Base-by-base conservation (phyloP, 805 yeast genomes). In the Candida wancherniae region DNA sequence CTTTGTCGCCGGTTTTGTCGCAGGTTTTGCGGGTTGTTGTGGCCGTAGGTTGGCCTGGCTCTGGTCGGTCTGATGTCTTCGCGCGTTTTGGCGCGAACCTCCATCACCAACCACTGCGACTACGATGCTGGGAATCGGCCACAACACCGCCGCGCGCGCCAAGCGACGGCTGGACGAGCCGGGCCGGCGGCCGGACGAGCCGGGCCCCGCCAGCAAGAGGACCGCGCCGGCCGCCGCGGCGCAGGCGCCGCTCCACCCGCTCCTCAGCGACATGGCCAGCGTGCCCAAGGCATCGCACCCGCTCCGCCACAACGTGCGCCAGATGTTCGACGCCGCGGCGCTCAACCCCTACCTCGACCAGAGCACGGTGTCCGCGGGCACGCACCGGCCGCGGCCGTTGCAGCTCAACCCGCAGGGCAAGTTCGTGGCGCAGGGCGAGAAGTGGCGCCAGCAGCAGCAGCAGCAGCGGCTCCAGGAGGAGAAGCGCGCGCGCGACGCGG, bases 401-500 rank as follows among this genome's bases (percentile, higher is more conserved):
- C 53, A 51, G 10, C 75, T 85, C 45, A 77, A 73, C 45, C 71
- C 65, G 19, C 65, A 67, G 23, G 95, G 95, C 2, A 83, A 76
- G 47, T 80, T 65, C 45, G 67, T 80, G 2, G 67, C 61, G 23
- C 54, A 63, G 34, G 88, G 77, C 26, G 53, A 74, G 9, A 69
- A 69, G 42, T 31, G 69, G n/a, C 53, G 86, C 13, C 63, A 57
- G 24, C 62, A 58, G 18, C 23, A 57, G 11, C 32, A 23, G 4
- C 19, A 34, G 22, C 17, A 24, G n/a, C 24, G 15, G 16, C 16
- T 27, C 7, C 6, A 21, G 3, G 52, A 50, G 26, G 60, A 57
- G 26, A 59, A 59, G 36, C 53, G 57, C 32, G 44, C 44, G 29
- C 63, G 61, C 18, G 51, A 59, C 22, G 47, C 48, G 20, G 49